These are phyloP conservation scores for Xylariales sp. DNA, from an alignment of 2,329 filamentous ascomycete genomes.

Conservation along the genomic window DNA sequence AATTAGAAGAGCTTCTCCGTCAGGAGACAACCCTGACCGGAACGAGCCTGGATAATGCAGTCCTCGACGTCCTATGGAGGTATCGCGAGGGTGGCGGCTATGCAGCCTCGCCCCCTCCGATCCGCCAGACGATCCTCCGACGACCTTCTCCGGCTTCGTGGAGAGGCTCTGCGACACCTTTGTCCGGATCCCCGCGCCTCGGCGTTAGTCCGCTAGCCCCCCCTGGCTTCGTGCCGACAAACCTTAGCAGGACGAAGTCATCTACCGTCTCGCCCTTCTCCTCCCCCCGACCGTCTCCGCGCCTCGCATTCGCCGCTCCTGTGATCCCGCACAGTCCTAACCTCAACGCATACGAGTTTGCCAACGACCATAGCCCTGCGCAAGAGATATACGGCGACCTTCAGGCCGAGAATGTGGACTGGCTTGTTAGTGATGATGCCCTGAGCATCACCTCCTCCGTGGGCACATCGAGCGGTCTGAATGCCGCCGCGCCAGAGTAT, in stretches of 20 bases:
- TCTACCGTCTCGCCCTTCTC: conserved; percentile 85
- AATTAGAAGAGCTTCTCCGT: conserved; percentile 79
- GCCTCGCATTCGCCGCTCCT: conserved; percentile 84
- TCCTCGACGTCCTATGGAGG: conserved; percentile 87
- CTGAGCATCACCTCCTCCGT: conserved; percentile 75
- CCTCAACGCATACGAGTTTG: conserved; percentile 92
- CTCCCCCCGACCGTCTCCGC: conserved; percentile 87
- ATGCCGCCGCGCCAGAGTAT: conserved; percentile 78
- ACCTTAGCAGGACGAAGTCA: conserved; percentile 72
- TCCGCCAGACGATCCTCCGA: conserved; percentile 84
- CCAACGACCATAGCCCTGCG: conserved; percentile 72
- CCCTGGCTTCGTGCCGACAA: conserved; percentile 75
- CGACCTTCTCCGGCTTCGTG: conserved; percentile 90
- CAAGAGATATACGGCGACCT: conserved; percentile 87
- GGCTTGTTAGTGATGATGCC: conserved; percentile 87
- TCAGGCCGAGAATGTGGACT: conserved; percentile 92
- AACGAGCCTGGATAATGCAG: conserved; percentile 77
- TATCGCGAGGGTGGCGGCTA: conserved; percentile 64
- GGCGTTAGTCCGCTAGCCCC: conserved; percentile 80
- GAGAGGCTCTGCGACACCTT: conserved; percentile 77
- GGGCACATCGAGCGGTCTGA: conserved; percentile 65
- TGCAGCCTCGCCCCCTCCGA: conserved; percentile 73
- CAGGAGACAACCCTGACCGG: conserved; percentile 74
- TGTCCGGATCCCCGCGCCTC: conserved; percentile 77
- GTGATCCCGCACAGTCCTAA: conserved; percentile 90